Evolutionary conservation across 1,139 yeast genomes (phyloP).

Genomic region (Debaryomycetaceae sp.): DNA sequence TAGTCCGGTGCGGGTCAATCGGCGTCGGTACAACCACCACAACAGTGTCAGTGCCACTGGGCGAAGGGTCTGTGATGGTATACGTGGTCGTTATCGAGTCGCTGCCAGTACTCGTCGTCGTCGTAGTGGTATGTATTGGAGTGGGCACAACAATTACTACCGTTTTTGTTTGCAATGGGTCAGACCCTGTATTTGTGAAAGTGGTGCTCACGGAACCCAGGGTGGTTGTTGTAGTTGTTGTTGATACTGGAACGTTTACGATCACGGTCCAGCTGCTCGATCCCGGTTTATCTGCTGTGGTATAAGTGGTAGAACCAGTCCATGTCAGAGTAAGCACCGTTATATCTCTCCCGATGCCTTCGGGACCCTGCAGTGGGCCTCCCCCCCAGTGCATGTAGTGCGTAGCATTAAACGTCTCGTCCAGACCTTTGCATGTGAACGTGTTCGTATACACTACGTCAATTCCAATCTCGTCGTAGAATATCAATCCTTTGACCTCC

Average conservation of each 20-base stretch:
- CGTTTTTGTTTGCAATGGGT: not conserved
- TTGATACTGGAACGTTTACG: not conserved
- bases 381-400: not conserved
- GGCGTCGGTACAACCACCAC: not conserved
- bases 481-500: not conserved
- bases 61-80: not conserved
- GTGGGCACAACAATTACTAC: not conserved
- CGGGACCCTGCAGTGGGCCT: not conserved
- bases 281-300: not conserved
- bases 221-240: not conserved
- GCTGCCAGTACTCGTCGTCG: not conserved
- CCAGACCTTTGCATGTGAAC: not conserved
- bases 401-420: not conserved
- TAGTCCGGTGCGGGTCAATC: no score
- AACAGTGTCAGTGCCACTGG: not conserved
- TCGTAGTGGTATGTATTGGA: not conserved
- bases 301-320: not conserved
- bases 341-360: not conserved
- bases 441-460: not conserved
- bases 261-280: not conserved
- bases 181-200: not conserved
- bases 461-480: not conserved
- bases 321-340: not conserved
- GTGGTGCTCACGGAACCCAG: not conserved
- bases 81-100: not conserved